Evolutionary conservation across 1,284 basidiomycete genomes (phyloP), one percentile per base, ranked within the genome.

Genomic region (Fistulinella cinereoalba): DNA sequence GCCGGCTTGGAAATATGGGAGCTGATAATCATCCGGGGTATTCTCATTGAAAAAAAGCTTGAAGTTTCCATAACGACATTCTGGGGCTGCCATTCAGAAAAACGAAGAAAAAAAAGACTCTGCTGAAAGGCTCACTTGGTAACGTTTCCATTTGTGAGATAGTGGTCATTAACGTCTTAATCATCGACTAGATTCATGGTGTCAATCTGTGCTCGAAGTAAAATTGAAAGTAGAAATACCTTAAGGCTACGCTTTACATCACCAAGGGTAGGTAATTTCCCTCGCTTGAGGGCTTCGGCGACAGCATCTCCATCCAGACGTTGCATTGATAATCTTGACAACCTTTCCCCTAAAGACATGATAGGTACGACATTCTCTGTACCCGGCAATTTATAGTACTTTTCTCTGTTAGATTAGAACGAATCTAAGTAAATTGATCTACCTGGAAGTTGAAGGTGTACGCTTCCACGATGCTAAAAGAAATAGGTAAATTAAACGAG

Each of bases 371-470:
- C 60, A 3, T 67, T 61, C 33, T 77, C 65, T 8, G 75, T 80
- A 21, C 81, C 85, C 13, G 80, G 74, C 15, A 84, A 61, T 27
- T 69, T 73, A 56, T 79, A 72, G 59, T 87, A 87, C 83, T 87
- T 48, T 13, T 34, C 24, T 28, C 24, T 39, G 27, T 56, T 19
- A 53, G 42, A 15, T n/a, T 41, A 36, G 16, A 40, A 15, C 31
- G 7, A 32, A 37, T 18, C 11, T 21, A 21, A 9, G 18, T 18
- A 27, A 53, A 25, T n/a, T 7, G 12, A 13, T 61, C 47, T 59
- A 85, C 88, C 56, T 80, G 77, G 57, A 90, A 87, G 57, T 88
- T 85, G 68, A 90, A 90, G 0, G 86, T 88, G 57, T 90, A 90
- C 25, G 88, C 82, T 61, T 90, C 87, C 22, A 89, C 74, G 45